A percentile compares a stretch with the other conserved stretches of the same genome.
These are phyloP conservation scores for Tympanopsis confertula DNA, from an alignment of 2,329 filamentous ascomycete genomes.

Conservation along the genomic window DNA sequence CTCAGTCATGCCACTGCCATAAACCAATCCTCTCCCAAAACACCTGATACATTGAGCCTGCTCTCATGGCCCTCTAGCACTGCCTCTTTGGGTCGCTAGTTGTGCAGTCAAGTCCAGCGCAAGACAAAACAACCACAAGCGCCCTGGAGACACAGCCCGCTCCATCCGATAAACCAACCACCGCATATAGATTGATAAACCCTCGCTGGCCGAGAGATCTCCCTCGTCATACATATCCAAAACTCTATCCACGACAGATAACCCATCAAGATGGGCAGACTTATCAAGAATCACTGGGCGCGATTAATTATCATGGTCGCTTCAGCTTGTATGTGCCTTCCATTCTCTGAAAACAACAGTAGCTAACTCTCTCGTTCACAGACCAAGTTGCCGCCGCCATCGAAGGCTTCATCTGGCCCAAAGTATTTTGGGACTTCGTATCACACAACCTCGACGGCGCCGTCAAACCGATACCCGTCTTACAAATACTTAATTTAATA, in stretches of 20 bases:
- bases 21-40: too few species aligned
- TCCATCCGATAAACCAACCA: too few species aligned
- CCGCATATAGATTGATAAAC: too few species aligned
- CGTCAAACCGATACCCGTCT: conserved; percentile 74
- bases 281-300: conserved; percentile 99
- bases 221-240: conserved; percentile 5
- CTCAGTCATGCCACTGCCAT: too few species aligned
- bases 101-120: too few species aligned
- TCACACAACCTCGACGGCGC: conserved; percentile 79
- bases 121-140: too few species aligned
- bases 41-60: too few species aligned
- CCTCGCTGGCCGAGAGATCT: not conserved
- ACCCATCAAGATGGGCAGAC: conserved; percentile 63
- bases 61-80: too few species aligned
- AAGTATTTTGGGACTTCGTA: conserved; percentile 95
- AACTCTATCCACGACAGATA: conserved; percentile 4
- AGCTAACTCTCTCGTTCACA: conserved; percentile 22
- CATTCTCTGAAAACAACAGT: conserved; percentile 2
- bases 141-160: too few species aligned
- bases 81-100: too few species aligned
- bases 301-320: conserved; percentile 85
- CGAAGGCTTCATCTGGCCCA: conserved; percentile 93
- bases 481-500: conserved; percentile 83
- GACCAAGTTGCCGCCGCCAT: conserved; percentile 79
- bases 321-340: conserved; percentile 42